phyloP scores from a whole-genome alignment of 257 asterid genomes.

The Thymus quinquecostatus region DNA sequence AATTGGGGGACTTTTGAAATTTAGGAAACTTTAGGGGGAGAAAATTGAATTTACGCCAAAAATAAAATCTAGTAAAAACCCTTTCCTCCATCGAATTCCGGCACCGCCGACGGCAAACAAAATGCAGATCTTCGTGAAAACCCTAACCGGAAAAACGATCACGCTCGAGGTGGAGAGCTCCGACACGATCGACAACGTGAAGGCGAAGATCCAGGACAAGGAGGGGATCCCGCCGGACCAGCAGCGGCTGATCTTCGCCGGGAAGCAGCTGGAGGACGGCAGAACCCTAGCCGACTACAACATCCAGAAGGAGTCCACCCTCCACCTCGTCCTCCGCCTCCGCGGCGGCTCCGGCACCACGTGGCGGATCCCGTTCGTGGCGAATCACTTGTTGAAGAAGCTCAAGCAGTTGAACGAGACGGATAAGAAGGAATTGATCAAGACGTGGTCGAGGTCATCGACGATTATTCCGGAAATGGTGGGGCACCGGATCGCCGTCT shows the following conservation, averaged over 20 bases:
- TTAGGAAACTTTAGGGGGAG: background rate
- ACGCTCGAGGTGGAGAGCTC: slow-evolving; percentile 44
- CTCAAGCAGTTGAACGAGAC: slow-evolving; percentile 36
- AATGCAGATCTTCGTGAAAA: slow-evolving; percentile 49
- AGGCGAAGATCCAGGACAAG: slow-evolving; percentile 41
- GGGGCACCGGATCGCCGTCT: slow-evolving; percentile 56
- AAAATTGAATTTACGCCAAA: background rate
- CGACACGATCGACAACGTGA: slow-evolving; percentile 38
- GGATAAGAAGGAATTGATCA: slow-evolving; percentile 43
- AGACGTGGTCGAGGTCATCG: slow-evolving; percentile 64
- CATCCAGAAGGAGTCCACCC: slow-evolving; percentile 41
- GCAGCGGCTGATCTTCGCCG: slow-evolving; percentile 43
- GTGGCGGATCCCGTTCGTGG: slow-evolving; percentile 64
- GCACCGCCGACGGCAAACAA: background rate
- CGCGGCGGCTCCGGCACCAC: slow-evolving; percentile 43
- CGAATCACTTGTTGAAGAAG: slow-evolving; percentile 53
- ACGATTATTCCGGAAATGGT: slow-evolving; percentile 64
- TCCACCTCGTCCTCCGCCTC: slow-evolving; percentile 42
- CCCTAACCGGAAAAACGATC: slow-evolving; percentile 48
- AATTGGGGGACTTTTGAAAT: background rate
- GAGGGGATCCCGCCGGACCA: slow-evolving; percentile 40
- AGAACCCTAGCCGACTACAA: slow-evolving; percentile 42
- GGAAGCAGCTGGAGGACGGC: slow-evolving; percentile 39
- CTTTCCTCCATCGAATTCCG: background rate
- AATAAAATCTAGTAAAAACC: background rate